Evolutionary conservation across 2,329 filamentous ascomycete genomes (phyloP), one percentile per base, ranked within the genome.

Genomic region (Arthroderma sp.): DNA sequence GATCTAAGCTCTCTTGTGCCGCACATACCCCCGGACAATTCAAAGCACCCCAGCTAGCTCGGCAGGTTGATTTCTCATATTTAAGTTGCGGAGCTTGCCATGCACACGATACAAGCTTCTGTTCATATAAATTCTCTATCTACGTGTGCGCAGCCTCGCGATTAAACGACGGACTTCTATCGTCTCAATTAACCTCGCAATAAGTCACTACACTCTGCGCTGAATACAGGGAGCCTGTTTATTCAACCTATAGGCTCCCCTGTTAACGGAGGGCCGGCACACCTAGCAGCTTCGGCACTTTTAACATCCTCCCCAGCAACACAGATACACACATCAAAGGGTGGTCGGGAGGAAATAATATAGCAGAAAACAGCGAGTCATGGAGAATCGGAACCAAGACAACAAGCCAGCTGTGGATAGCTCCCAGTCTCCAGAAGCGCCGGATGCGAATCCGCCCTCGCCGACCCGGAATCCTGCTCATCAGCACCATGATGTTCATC

Each of bases 401-500:
- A 9, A 28, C 3, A 21, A 23, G 9, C 39, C 21, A 17, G 17
- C 17, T 4, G 13, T 23, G 25, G n/a, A 55, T 4, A 37, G 38
- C 17, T 23, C 17, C 17, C 28, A 31, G 11, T 54, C 49, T n/a
- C 33, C 41, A 4, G 17, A 54, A n/a, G 19, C 25, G 15, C 38
- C 54, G 13, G 35, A 19, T 17, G 39, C 37, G 23, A 43, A 55
- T 19, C 54, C 54, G 21, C 21, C 54, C 7, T 44, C 52, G 13
- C 38, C 53, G 6, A 51, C 59, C 9, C 9, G 56, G 25, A 53
- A 59, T 37, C 59, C 55, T 9, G 55, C 41, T 37, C 57, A 57
- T 43, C 59, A 59, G 52, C 55, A 59, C 47, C 55, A 61, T 17
- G 55, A 56, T 35, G 55, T 31, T 15, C 39, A 28, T 44, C 19